Conservation (phyloP, 371 early-diverging fungal genomes). For the Apophysomyces sp. region DNA sequence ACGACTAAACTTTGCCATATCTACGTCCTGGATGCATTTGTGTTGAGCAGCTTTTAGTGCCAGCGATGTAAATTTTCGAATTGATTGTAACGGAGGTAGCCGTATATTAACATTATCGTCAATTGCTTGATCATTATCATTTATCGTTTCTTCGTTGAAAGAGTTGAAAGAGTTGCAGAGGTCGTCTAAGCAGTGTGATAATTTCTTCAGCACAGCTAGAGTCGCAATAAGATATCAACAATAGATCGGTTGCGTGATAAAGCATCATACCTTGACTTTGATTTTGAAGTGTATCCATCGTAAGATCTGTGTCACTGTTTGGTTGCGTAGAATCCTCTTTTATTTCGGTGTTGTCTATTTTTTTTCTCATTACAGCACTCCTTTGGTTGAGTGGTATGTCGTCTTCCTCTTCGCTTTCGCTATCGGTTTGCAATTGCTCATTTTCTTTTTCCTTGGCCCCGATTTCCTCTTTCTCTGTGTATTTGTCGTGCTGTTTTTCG, state of each 20-base stretch:
- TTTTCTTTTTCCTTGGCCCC: neutral
- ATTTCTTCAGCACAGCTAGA: neutral
- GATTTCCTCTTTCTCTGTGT: neutral
- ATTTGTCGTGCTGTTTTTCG: neutral
- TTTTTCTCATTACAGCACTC: constrained; percentile 6
- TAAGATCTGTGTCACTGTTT: neutral
- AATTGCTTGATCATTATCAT: neutral
- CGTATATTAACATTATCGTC: neutral
- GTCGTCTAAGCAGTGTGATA: neutral
- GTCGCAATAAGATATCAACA: neutral
- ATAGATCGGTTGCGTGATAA: too few relatives aligned
- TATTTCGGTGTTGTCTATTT: neutral
- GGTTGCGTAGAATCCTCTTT: neutral
- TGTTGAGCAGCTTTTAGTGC: constrained; percentile 3
- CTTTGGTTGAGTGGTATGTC: constrained; percentile 12
- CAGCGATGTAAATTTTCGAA: constrained; percentile 3
- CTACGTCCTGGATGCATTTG: neutral
- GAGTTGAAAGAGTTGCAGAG: neutral
- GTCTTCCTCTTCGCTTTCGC: constrained; percentile 15
- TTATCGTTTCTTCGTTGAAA: neutral
- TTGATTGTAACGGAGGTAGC: neutral
- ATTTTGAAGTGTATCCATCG: constrained; percentile 1
- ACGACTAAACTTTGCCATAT: constrained; percentile 8
- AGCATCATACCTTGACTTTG: neutral
- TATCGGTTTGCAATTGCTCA: neutral